Conservation (phyloP, 306 rosid genomes). For the Vigna nakashimae region DNA sequence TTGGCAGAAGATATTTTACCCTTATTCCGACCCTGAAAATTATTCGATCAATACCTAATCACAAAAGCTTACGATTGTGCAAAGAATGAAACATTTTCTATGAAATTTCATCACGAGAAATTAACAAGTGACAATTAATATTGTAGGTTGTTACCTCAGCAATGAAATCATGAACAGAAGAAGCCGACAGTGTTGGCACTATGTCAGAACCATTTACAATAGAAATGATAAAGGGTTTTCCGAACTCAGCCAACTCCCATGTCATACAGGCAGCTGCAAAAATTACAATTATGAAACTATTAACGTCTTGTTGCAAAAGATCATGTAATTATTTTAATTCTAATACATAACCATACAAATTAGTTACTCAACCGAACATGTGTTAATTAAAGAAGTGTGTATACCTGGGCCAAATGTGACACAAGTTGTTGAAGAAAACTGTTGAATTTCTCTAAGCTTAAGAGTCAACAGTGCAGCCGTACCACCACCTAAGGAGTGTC, state of each 20-base stretch:
- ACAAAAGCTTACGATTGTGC: background rate
- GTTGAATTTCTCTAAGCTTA: slow-evolving; percentile 77
- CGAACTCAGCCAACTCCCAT: background rate
- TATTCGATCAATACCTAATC: background rate
- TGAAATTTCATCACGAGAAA: background rate
- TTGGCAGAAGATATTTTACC: background rate
- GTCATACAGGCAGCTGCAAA: slow-evolving; percentile 18
- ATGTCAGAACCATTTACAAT: background rate
- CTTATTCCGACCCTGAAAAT: background rate
- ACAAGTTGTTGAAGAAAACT: slow-evolving; percentile 73
- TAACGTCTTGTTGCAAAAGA: too few relatives aligned
- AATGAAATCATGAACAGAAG: background rate
- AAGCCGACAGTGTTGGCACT: background rate
- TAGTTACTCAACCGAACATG: background rate
- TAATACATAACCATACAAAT: background rate
- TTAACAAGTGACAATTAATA: background rate
- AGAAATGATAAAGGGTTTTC: background rate
- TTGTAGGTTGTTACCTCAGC: background rate
- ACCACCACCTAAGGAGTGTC: slow-evolving; percentile 98
- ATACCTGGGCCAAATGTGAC: slow-evolving; percentile 91
- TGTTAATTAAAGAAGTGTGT: background rate
- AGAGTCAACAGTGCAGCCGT: slow-evolving; percentile 91
- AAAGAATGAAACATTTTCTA: background rate
- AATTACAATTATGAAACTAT: background rate
- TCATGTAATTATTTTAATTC: too few relatives aligned